Evolutionary conservation across 2,329 filamentous ascomycete species (phyloP).

Genomic region (Talaromyces sp.): DNA sequence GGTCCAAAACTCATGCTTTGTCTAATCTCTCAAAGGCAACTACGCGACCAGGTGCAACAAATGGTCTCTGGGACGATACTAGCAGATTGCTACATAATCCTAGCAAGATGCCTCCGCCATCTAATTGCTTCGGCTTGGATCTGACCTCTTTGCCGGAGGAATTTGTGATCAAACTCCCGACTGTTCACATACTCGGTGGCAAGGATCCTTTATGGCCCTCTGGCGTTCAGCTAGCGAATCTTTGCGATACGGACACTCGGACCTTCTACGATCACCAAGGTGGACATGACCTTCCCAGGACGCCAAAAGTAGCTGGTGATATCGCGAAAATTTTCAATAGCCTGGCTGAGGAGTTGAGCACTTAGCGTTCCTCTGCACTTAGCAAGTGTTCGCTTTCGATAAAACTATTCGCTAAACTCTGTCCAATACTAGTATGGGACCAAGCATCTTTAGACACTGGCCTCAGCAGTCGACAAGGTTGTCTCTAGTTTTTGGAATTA

Average conservation of each 20-base stretch:
- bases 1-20: constrained; percentile 12
- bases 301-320: constrained; percentile 1
- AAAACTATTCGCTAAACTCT: background rate
- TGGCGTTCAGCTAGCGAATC: constrained; percentile 32
- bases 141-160: background rate
- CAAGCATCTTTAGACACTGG: no score
- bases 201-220: constrained; percentile 38
- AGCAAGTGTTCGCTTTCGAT: background rate
- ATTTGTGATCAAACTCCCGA: constrained; percentile 31
- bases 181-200: constrained; percentile 39
- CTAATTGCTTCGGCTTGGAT: background rate
- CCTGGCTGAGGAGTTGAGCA: background rate
- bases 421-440: background rate
- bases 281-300: constrained; percentile 41
- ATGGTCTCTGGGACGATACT: constrained; percentile 23
- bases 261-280: constrained; percentile 36
- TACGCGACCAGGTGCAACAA: constrained; percentile 20
- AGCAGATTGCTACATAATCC: constrained; percentile 23
- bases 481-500: background rate
- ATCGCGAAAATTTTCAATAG: background rate
- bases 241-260: constrained; percentile 28
- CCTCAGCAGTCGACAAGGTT: background rate
- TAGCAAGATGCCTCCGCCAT: constrained; percentile 12
- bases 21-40: constrained; percentile 25
- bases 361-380: background rate